Evolutionary conservation across 345 rosid species (phyloP), one percentile per base, ranked within the genome.

Genomic region (Tarenaya hassleriana): DNA sequence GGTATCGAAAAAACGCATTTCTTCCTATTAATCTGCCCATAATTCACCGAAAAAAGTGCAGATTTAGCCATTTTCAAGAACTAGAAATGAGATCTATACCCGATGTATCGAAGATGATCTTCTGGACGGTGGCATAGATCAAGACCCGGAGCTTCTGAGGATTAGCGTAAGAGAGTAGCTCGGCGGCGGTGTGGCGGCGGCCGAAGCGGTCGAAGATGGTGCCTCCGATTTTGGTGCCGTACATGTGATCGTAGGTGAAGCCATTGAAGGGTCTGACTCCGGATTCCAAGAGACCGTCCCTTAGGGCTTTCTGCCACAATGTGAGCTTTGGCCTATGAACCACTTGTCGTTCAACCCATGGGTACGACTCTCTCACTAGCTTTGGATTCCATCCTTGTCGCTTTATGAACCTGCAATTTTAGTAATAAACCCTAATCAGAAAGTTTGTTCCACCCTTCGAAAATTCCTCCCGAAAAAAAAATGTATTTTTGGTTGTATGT

Each of bases 191-290:
- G 67, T 83, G 95, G 17, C 97, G 82, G 52, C 95, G 95, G 38
- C 99, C 92, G 34, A 80, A 83, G 34, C 77, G 70, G 55, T 94
- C 99, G 37, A 83, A 94, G 43, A 77, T 88, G 39, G 97, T 94
- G 10, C 99, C 99, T 3, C 99, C 95, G 57, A 88, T 61, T 67
- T 94, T 94, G 68, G 99, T 94, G 47, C 99, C 99, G 48, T 77
- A 64, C 5, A 85, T 43, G 52, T 94, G 99, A 33, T 94, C 95
- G 43, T 78, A 94, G 11, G 97, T 92, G 69, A 78, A 83, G 7
- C 99, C 99, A 64, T 94, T 88, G 60, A 71, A 88, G 50, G 99
- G 99, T 38, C 81, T 71, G 17, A 94, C 76, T 34, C 95, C 99
- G 50, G 69, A 71, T 47, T 83, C 94, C 62, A 94, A 44, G 35